Percentiles rank a stretch among this genome's conserved stretches.
Evolutionary conservation across 179 eudicot genomes (phyloP).

Genomic region (Spergularia azorica): DNA sequence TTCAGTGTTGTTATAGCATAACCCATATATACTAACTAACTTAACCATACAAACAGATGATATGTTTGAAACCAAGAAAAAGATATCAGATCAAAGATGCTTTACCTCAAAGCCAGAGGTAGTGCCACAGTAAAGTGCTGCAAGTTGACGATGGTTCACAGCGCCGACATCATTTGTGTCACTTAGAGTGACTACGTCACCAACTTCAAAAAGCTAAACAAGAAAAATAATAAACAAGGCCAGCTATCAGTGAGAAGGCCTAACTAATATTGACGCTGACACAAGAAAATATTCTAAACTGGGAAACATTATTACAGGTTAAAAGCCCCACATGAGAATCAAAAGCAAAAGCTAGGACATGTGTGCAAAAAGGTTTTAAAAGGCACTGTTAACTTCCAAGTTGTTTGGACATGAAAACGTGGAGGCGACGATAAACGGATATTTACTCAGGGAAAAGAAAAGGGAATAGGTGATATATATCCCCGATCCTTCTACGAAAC

Average conservation of each 20-base stretch:
- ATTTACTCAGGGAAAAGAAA: background rate
- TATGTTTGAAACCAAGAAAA: background rate
- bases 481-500: too few relatives aligned
- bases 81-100: background rate
- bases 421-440: background rate
- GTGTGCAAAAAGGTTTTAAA: constrained; percentile 1
- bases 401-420: background rate
- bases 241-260: background rate
- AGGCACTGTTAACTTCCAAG: background rate
- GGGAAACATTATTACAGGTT: background rate
- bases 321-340: too few relatives aligned
- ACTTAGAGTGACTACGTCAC: constrained; percentile 69
- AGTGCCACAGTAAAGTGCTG: constrained; percentile 91
- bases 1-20: background rate
- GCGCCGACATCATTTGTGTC: constrained; percentile 88
- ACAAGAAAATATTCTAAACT: background rate
- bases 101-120: constrained; percentile 96
- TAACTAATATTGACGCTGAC: background rate
- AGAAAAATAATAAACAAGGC: background rate
- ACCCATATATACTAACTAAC: background rate
- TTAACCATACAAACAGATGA: background rate
- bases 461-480: background rate
- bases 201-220: constrained; percentile 87
- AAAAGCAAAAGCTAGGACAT: background rate
- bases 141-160: constrained; percentile 73